Conservation (phyloP, 2,329 filamentous ascomycete genomes). For the Aspergillus latus region DNA sequence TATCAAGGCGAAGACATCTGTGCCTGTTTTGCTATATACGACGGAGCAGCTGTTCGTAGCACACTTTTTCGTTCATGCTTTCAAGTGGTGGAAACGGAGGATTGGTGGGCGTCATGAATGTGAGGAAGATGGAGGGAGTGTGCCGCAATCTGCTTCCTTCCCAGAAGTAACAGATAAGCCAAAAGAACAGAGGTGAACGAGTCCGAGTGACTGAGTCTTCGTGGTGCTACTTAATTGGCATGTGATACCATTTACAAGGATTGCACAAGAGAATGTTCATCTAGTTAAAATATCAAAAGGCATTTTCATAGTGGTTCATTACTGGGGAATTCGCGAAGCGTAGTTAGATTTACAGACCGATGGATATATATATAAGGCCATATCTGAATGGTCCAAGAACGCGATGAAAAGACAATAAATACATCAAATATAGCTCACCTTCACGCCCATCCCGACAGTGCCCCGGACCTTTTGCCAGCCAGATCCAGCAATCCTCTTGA, state of each 20-base stretch:
- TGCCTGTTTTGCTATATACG: slow-evolving; percentile 41
- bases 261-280: background rate
- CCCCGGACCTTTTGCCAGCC: slow-evolving; percentile 79
- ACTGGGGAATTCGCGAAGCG: background rate
- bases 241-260: background rate
- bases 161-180: slow-evolving; percentile 2
- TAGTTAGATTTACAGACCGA: slow-evolving; percentile 15
- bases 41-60: slow-evolving; percentile 43
- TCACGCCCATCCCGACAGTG: slow-evolving; percentile 94
- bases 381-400: background rate
- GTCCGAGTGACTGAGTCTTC: background rate
- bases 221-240: slow-evolving; percentile 3
- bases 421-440: slow-evolving; percentile 85
- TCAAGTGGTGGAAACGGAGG: slow-evolving; percentile 32
- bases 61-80: slow-evolving; percentile 41
- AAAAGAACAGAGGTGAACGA: slow-evolving; percentile 5
- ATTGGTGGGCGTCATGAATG: slow-evolving; percentile 22
- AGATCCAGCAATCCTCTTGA: slow-evolving; percentile 66
- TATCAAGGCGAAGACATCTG: slow-evolving; percentile 38
- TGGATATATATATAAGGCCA: slow-evolving; percentile 13
- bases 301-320: background rate
- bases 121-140: slow-evolving; percentile 11
- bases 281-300: background rate
- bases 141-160: background rate
- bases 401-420: background rate